phyloP scores from a whole-genome alignment of 306 rosid species.

The Dalbergia oliveri region DNA sequence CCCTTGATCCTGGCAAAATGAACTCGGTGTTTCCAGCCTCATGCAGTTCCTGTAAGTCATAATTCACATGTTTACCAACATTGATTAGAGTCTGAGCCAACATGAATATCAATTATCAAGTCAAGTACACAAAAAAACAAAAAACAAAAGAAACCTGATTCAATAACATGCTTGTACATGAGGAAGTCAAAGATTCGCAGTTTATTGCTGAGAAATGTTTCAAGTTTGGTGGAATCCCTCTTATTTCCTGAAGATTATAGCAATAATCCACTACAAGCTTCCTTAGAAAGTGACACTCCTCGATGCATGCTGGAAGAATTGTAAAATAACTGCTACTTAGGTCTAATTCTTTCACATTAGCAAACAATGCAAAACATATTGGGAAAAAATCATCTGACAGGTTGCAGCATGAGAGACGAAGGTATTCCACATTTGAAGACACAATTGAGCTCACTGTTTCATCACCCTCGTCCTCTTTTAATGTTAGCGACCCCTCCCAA shows the following conservation, averaged over 20 bases:
- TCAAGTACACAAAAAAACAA: not conserved
- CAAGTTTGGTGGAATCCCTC: slow-evolving; percentile 15
- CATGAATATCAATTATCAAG: not conserved
- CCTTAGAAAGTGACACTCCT: not conserved
- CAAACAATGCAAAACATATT: not conserved
- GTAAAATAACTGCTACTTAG: not conserved
- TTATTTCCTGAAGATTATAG: not conserved
- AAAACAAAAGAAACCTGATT: not conserved
- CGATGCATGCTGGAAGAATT: not conserved
- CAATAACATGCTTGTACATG: not conserved
- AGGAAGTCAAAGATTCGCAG: not conserved
- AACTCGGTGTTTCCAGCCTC: not conserved
- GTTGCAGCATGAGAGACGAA: accelerated
- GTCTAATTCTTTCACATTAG: not conserved
- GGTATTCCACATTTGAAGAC: not conserved
- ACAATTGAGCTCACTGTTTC: not conserved
- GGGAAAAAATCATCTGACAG: not conserved
- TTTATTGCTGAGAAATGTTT: not conserved
- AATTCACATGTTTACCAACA: not conserved
- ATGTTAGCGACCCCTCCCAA: not conserved
- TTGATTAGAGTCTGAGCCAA: not conserved
- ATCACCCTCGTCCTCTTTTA: too few species aligned
- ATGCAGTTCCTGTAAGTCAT: not conserved
- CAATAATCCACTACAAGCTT: not conserved
- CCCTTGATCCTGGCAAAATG: not conserved